Evolutionary conservation across 2,329 filamentous ascomycete species (phyloP).

Genomic region (Epichloe amarillans): DNA sequence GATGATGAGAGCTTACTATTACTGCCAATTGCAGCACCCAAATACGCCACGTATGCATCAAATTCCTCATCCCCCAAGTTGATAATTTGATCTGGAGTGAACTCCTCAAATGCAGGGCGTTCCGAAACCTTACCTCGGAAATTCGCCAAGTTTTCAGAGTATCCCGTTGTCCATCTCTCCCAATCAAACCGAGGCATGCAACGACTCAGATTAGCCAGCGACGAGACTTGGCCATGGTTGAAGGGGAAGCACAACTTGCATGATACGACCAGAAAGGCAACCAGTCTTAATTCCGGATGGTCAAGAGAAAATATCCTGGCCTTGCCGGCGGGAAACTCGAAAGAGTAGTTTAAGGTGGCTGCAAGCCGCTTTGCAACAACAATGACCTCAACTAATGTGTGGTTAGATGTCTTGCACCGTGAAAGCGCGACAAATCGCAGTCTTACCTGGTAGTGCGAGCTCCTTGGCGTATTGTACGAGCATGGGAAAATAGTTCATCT

Average conservation of each 20-base stretch:
- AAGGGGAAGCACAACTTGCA: constrained; percentile 73
- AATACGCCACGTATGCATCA: constrained; percentile 47
- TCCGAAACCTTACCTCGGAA: constrained; percentile 3
- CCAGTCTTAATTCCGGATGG: constrained; percentile 63
- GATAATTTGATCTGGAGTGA: constrained; percentile 49
- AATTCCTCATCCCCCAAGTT: constrained; percentile 45
- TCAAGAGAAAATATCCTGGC: constrained; percentile 35
- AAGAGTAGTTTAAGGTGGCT: constrained; percentile 35
- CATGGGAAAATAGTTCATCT: constrained; percentile 56
- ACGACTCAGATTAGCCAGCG: neutral
- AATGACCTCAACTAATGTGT: constrained; percentile 39
- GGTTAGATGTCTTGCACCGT: constrained; percentile 13
- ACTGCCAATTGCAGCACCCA: constrained; percentile 19
- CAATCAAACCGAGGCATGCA: constrained; percentile 46
- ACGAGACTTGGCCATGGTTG: constrained; percentile 36
- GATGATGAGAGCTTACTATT: constrained; percentile 16
- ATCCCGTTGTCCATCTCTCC: constrained; percentile 47
- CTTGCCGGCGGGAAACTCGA: constrained; percentile 35
- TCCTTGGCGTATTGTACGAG: constrained; percentile 57
- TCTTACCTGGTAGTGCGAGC: constrained; percentile 60
- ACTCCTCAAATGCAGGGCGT: constrained; percentile 29
- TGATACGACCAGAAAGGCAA: constrained; percentile 58
- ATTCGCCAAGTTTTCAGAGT: constrained; percentile 21
- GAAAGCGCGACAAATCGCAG: neutral
- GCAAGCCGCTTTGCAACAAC: constrained; percentile 31